A percentile compares a stretch with the other conserved stretches of the same genome.
phyloP scores from a whole-genome alignment of 495 filamentous ascomycete species.

The Podospora didyma region DNA sequence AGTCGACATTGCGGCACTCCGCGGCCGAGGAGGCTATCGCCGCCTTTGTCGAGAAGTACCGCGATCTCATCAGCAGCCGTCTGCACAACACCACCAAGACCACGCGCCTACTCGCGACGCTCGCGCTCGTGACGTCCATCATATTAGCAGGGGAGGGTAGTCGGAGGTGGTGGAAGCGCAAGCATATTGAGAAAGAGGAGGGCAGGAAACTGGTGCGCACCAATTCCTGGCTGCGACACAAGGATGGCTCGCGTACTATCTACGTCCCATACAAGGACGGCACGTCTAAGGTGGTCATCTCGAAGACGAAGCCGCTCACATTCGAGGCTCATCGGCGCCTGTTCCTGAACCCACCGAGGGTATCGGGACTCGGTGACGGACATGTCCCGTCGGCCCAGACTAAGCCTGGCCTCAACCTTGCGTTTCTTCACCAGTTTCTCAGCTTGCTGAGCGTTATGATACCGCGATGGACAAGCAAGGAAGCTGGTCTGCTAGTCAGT shows the following conservation, averaged over 20 bases:
- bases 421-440: slow-evolving; percentile 96
- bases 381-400: slow-evolving; percentile 83
- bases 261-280: slow-evolving; percentile 87
- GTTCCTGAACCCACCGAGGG: slow-evolving; percentile 85
- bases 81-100: slow-evolving; percentile 60
- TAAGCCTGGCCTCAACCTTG: slow-evolving; percentile 92
- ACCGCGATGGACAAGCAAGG: slow-evolving; percentile 89
- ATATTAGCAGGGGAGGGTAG: slow-evolving; percentile 71
- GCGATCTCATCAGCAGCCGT: slow-evolving; percentile 54
- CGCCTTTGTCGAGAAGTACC: slow-evolving; percentile 63
- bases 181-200: slow-evolving; percentile 71
- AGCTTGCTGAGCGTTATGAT: slow-evolving; percentile 97
- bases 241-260: slow-evolving; percentile 90
- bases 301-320: slow-evolving; percentile 87
- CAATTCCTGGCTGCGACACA: slow-evolving; percentile 88
- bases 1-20: slow-evolving; percentile 73
- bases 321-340: slow-evolving; percentile 94
- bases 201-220: slow-evolving; percentile 75
- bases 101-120: slow-evolving; percentile 67
- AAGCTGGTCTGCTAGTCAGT: slow-evolving; percentile 81
- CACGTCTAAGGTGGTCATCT: slow-evolving; percentile 86
- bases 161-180: slow-evolving; percentile 65
- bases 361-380: slow-evolving; percentile 68
- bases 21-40: slow-evolving; percentile 64
- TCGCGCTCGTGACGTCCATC: slow-evolving; percentile 71